These are phyloP conservation scores for Rhizoclosmatium globosum DNA, from an alignment of 192 early-diverging fungal genomes.

Conservation along the genomic window DNA sequence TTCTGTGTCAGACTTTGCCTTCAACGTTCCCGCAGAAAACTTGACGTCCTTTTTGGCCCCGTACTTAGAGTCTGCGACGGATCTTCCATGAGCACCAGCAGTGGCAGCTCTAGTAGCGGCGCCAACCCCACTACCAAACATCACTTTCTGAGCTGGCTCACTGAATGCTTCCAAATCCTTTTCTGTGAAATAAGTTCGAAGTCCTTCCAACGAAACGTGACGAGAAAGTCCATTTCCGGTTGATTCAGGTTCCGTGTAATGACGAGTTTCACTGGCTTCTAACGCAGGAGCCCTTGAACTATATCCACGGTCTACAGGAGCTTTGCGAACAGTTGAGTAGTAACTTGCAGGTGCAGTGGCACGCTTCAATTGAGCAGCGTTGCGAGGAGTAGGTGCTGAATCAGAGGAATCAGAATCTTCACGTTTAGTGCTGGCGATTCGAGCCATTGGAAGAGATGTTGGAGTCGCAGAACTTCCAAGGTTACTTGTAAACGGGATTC, in stretches of 20 bases:
- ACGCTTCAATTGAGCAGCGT: neutral
- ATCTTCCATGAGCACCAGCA: neutral
- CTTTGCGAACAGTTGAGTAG: conserved; percentile 1
- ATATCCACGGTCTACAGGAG: neutral
- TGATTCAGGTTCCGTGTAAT: neutral
- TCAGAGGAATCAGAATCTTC: neutral
- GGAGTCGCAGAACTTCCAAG: neutral
- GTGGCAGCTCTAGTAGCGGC: neutral
- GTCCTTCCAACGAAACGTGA: conserved; percentile 24
- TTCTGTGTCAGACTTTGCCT: conserved; percentile 36
- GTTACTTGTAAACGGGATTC: neutral
- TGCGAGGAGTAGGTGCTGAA: neutral
- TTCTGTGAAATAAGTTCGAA: conserved; percentile 35
- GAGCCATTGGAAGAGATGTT: conserved; percentile 30
- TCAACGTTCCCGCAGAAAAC: conserved; percentile 2
- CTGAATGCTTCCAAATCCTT: conserved; percentile 30
- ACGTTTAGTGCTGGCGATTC: neutral
- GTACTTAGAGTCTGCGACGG: neutral
- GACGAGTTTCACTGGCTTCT: neutral
- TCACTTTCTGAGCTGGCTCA: conserved; percentile 18
- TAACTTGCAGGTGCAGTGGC: conserved; percentile 17
- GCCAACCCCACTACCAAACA: conserved; percentile 20
- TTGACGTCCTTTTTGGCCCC: conserved; percentile 1
- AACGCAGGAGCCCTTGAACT: neutral
- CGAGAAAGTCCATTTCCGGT: neutral